Conservation (phyloP, 331 rosid genomes). For the Dryas integrifolia region DNA sequence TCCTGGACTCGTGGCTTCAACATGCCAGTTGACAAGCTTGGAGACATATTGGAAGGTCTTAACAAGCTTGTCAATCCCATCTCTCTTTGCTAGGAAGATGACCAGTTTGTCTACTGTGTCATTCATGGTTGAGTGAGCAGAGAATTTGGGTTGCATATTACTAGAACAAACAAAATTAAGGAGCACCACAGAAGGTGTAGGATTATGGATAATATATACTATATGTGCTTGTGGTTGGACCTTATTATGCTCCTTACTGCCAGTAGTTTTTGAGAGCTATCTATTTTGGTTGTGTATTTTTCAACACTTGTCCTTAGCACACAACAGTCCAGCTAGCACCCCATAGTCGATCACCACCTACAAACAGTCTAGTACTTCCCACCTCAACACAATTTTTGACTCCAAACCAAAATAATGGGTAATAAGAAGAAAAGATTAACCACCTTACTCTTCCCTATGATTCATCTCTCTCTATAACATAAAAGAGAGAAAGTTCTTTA, state of each 20-base stretch:
- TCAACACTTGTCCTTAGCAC: slow-evolving; percentile 2
- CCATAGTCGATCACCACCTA: too few species aligned
- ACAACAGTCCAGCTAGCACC: background rate
- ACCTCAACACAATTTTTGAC: background rate
- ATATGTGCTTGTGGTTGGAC: slow-evolving; percentile 43
- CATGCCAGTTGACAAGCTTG: slow-evolving; percentile 77
- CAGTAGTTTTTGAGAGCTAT: slow-evolving; percentile 17
- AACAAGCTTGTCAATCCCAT: slow-evolving; percentile 95
- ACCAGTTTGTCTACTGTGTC: slow-evolving; percentile 81
- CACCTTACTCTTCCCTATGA: too few species aligned
- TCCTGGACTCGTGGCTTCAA: slow-evolving; percentile 48
- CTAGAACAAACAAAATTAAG: slow-evolving; percentile 18
- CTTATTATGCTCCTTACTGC: slow-evolving; percentile 16
- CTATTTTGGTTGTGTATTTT: background rate
- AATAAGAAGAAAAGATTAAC: too few species aligned
- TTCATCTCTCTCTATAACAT: too few species aligned
- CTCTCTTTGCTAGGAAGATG: slow-evolving; percentile 86
- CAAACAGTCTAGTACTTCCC: background rate
- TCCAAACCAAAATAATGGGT: background rate
- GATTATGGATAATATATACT: slow-evolving; percentile 46
- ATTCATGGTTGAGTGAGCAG: slow-evolving; percentile 39
- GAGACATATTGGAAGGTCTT: slow-evolving; percentile 91
- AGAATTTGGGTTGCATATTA: background rate
- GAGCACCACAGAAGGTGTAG: slow-evolving; percentile 45
- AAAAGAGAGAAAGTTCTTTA: too few species aligned